A percentile compares a stretch with the other conserved stretches of the same genome.
Evolutionary conservation across 1,139 yeast genomes (phyloP).

Genomic region (Protomyces macrosporus): DNA sequence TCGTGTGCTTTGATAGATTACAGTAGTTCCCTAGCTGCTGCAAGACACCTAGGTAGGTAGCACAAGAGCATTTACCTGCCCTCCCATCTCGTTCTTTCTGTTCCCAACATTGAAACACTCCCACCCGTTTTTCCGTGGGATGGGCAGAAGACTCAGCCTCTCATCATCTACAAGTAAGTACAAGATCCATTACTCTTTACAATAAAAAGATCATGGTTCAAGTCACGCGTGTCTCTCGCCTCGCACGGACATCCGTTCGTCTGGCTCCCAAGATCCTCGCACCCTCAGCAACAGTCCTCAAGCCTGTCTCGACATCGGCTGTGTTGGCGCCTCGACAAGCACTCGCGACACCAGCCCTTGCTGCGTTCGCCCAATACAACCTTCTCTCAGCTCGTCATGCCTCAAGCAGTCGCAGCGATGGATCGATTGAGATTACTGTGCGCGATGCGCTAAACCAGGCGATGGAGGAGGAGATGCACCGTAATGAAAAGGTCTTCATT

Average conservation of each 20-base stretch:
- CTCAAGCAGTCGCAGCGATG: constrained; percentile 5
- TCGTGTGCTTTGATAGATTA: too few species aligned
- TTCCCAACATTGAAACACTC: too few species aligned
- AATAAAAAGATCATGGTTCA: constrained; percentile 2
- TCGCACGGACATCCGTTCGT: constrained; percentile 3
- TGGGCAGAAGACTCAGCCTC: too few species aligned
- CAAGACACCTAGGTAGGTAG: too few species aligned
- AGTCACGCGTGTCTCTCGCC: constrained; percentile 9
- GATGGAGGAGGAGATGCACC: constrained; percentile 94
- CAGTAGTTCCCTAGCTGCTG: too few species aligned
- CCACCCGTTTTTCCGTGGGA: too few species aligned
- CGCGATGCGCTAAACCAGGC: constrained; percentile 96
- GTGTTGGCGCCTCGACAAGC: neutral
- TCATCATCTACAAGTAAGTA: too few species aligned
- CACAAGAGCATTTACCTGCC: too few species aligned
- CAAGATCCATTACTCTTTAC: too few species aligned
- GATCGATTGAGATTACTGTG: constrained; percentile 60
- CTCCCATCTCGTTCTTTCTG: too few species aligned
- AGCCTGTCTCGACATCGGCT: neutral
- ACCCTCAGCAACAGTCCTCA: constrained; percentile 5
- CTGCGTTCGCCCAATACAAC: constrained; percentile 12
- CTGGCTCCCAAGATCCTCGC: constrained; percentile 17
- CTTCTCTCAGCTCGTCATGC: constrained; percentile 14
- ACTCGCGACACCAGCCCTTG: neutral
- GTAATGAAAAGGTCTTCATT: constrained; percentile 86